Base-by-base conservation (phyloP, 129 eudicot genomes). In the Heracleum sosnowskyi region DNA sequence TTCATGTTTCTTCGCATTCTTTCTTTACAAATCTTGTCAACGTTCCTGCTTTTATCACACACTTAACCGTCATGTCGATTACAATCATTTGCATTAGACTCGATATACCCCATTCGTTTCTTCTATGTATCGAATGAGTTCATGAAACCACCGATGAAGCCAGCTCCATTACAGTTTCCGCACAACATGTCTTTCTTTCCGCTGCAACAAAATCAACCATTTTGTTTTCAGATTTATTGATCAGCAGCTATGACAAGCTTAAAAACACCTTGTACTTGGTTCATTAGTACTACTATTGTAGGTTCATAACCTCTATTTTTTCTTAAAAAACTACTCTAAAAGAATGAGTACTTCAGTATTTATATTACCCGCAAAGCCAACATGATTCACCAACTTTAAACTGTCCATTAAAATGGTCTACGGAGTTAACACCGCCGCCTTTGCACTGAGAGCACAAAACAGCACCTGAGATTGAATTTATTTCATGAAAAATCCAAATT, bases 321-420 rank as follows among this genome's bases (percentile, higher is more conserved):
- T n/a, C n/a, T n/a, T n/a, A n/a, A n/a, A n/a, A n/a, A n/a, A n/a
- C n/a, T n/a, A n/a, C n/a, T n/a, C n/a, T n/a, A n/a, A n/a, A n/a
- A n/a, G n/a, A n/a, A n/a, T n/a, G 36, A 31, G 9, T 76, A 33
- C 13, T 24, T 4, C 29, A 0, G 29, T 55, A 22, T 17, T 33
- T 28, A 47, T 35, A 69, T 40, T 94, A 95, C 99, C 99, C 88
- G 92, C 99, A 92, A 47, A 95, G 92, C 99, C 99, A 95, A 75
- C 99, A 95, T 13, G 85, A 71, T 62, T 46, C 97, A 60, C 99
- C 99, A 36, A 90, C 93, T 84, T 95, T 95, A 82, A 88, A 90
- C 81, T 84, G 88, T 55, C 99, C 99, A 49, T 95, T 82, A 78
- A 92, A 92, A 82, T 85, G 87, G 82, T 92, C 99, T 26, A 84